Conservation (phyloP, 2,329 filamentous ascomycete species). For the Colletotrichum caudatum region DNA sequence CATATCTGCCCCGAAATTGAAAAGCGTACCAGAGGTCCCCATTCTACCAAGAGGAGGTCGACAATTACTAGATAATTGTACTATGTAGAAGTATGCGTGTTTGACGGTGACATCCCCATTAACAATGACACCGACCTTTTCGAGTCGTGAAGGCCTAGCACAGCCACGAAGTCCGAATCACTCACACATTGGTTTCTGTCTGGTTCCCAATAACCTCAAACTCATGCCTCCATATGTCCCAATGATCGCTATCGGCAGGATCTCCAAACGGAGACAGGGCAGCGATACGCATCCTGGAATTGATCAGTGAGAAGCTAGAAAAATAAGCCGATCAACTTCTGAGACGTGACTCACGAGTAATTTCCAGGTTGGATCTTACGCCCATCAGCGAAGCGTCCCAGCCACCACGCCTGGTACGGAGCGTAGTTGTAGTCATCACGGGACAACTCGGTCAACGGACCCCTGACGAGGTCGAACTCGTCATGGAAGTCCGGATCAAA, state of each 20-base stretch:
- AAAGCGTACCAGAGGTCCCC: neutral
- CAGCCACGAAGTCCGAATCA: fast-evolving
- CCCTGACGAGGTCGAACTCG: slow-evolving; percentile 31
- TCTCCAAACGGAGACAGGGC: slow-evolving; percentile 37
- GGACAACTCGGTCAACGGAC: slow-evolving; percentile 17
- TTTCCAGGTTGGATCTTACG: slow-evolving; percentile 33
- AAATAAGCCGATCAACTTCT: fast-evolving
- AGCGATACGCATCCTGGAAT: slow-evolving; percentile 33
- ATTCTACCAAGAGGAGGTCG: no score
- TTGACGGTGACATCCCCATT: neutral
- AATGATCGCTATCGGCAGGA: slow-evolving; percentile 20
- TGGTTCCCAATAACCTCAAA: slow-evolving; percentile 13
- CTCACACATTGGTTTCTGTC: neutral
- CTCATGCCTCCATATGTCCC: slow-evolving; percentile 25
- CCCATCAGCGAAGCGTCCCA: slow-evolving; percentile 31
- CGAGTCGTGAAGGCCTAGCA: neutral
- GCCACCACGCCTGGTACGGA: slow-evolving; percentile 32
- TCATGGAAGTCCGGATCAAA: slow-evolving; percentile 32
- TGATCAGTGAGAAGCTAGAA: neutral
- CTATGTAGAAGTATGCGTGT: neutral
- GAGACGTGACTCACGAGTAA: slow-evolving; percentile 26
- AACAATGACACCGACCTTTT: no score
- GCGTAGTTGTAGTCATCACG: slow-evolving; percentile 23
- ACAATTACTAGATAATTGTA: no score
- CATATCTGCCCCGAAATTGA: neutral